These are phyloP conservation scores for Salvia hispanica DNA, from an alignment of 257 asterid species.

Conservation along the genomic window DNA sequence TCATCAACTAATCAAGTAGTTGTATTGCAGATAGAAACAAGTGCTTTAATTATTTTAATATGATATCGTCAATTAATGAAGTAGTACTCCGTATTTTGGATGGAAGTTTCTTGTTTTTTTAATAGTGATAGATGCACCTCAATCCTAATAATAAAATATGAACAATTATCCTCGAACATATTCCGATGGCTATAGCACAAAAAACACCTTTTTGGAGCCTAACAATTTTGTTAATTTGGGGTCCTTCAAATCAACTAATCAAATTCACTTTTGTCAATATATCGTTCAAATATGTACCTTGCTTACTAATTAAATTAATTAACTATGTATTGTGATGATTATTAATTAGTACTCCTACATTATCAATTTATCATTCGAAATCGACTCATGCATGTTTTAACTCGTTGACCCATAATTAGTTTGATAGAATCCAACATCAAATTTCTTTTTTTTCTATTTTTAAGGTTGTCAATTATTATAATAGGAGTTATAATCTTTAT, in stretches of 20 bases:
- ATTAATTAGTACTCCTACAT: not conserved
- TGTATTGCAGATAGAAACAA: no score
- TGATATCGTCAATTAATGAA: not conserved
- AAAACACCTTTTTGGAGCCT: slow-evolving; percentile 12
- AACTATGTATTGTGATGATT: not conserved
- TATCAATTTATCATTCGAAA: no score
- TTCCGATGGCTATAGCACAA: slow-evolving; percentile 29
- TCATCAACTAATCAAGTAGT: no score
- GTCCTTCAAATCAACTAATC: not conserved
- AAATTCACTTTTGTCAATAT: not conserved
- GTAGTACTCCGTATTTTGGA: not conserved
- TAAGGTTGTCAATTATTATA: no score
- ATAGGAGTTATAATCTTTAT: not conserved
- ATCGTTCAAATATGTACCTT: not conserved
- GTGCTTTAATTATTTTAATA: not conserved
- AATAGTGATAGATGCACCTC: slow-evolving; percentile 2
- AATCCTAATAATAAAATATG: not conserved
- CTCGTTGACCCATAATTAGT: no score
- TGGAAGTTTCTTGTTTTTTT: not conserved
- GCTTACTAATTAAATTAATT: not conserved
- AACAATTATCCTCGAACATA: slow-evolving; percentile 16
- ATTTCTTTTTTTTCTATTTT: no score
- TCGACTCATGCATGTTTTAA: no score
- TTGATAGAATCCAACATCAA: no score
- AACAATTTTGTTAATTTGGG: not conserved